These are phyloP conservation scores for Acer yangbiense DNA, from an alignment of 345 rosid genomes.

Conservation along the genomic window DNA sequence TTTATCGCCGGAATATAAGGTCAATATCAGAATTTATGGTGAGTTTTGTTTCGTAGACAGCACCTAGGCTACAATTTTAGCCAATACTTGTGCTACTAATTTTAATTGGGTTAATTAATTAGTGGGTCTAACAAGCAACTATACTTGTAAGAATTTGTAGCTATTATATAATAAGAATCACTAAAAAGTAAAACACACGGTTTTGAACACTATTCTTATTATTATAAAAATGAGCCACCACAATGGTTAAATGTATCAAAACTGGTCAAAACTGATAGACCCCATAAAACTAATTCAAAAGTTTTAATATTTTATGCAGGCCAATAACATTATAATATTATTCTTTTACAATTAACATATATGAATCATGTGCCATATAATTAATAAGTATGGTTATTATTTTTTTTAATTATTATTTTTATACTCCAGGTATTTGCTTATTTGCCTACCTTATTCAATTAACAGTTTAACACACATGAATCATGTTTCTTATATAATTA, in stretches of 20 bases:
- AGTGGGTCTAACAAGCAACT: not conserved
- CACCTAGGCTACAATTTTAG: too few relatives aligned
- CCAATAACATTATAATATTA: not conserved
- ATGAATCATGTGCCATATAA: conserved; percentile 1
- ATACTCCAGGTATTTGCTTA: not conserved
- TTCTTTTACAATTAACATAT: not conserved
- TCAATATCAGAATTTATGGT: not conserved
- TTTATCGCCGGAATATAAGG: not conserved
- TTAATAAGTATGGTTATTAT: not conserved
- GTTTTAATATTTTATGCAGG: not conserved
- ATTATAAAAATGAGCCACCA: not conserved
- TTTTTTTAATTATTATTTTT: not conserved
- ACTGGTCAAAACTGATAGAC: not conserved
- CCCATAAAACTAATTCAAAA: not conserved
- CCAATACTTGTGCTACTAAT: not conserved
- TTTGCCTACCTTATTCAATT: not conserved
- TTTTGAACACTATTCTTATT: not conserved
- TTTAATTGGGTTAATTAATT: not conserved
- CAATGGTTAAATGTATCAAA: not conserved
- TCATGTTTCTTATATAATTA: not conserved
- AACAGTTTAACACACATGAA: not conserved
- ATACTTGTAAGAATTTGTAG: not conserved
- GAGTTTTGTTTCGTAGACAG: not conserved
- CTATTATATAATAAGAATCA: not conserved
- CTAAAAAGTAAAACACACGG: not conserved